Percentiles rank a stretch among this genome's conserved stretches.
Conservation (phyloP, 108 stramenopile species). For the Cylindrotheca closterium region DNA sequence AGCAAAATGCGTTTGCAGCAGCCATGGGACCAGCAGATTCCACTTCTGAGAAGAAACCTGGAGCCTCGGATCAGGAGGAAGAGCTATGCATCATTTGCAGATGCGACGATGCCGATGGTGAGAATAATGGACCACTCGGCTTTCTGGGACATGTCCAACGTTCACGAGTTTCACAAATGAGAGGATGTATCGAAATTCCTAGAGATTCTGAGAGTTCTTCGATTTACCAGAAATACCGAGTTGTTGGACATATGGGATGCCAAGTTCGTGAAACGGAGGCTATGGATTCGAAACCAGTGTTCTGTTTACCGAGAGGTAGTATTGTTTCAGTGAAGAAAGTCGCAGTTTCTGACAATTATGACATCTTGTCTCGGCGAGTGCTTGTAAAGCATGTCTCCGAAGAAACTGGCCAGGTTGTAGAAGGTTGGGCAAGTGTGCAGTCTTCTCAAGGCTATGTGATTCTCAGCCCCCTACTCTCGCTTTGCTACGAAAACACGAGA, state of each 20-base stretch:
- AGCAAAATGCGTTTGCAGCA: conserved; percentile 75
- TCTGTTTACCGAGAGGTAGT: conserved; percentile 73
- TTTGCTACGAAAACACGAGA: conserved; percentile 77
- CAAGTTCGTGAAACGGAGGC: conserved; percentile 78
- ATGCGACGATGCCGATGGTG: conserved; percentile 85
- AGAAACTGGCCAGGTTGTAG: conserved; percentile 36
- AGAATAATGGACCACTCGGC: conserved; percentile 84
- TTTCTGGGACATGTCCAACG: conserved; percentile 89
- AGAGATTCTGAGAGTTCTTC: conserved; percentile 15
- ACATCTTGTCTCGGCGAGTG: conserved; percentile 77
- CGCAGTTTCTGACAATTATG: conserved; percentile 67
- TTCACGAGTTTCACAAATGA: conserved; percentile 67
- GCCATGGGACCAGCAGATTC: conserved; percentile 58
- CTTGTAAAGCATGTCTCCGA: conserved; percentile 59
- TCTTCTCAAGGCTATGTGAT: conserved; percentile 87
- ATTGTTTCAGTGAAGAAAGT: conserved; percentile 71
- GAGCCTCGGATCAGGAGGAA: conserved; percentile 57
- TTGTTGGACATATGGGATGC: conserved; percentile 87
- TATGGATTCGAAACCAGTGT: conserved; percentile 79
- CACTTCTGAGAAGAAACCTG: conserved; percentile 27
- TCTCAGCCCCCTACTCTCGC: conserved; percentile 66
- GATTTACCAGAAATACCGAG: conserved; percentile 59
- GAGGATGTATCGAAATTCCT: conserved; percentile 37
- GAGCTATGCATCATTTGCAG: conserved; percentile 89
- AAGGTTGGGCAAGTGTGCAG: conserved; percentile 88